phyloP scores from a whole-genome alignment of 805 yeast genomes.

The Candida awuae region DNA sequence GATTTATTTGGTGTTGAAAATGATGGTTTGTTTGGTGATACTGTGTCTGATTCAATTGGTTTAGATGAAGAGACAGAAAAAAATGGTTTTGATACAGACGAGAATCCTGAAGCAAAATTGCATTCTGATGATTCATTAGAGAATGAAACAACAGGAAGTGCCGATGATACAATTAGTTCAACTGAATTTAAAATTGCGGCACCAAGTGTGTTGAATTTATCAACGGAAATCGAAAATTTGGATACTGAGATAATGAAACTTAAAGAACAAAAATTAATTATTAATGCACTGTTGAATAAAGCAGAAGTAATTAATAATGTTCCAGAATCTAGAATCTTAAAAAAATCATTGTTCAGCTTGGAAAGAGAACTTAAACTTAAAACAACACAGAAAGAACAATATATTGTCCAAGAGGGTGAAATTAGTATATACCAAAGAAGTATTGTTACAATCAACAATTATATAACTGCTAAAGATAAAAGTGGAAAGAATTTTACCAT shows the following conservation, averaged over 20 bases:
- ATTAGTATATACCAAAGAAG: slow-evolving; percentile 68
- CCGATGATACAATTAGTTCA: slow-evolving; percentile 3
- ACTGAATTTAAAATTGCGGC: slow-evolving; percentile 41
- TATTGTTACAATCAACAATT: slow-evolving; percentile 42
- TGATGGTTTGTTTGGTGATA: slow-evolving; percentile 17
- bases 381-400: slow-evolving; percentile 71
- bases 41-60: no score
- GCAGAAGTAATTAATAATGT: slow-evolving; percentile 79
- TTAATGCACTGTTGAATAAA: slow-evolving; percentile 62
- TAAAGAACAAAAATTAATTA: slow-evolving; percentile 52
- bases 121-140: neutral
- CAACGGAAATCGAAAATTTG: slow-evolving; percentile 59
- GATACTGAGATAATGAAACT: slow-evolving; percentile 49
- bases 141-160: slow-evolving; percentile 1
- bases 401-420: slow-evolving; percentile 73
- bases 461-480: slow-evolving; percentile 44
- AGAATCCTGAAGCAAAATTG: neutral
- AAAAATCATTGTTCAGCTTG: slow-evolving; percentile 58
- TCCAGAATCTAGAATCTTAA: slow-evolving; percentile 58
- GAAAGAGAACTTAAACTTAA: slow-evolving; percentile 66
- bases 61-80: neutral
- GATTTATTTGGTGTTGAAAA: slow-evolving; percentile 26
- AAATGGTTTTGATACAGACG: neutral
- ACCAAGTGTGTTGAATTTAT: slow-evolving; percentile 58
- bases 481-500: slow-evolving; percentile 53